Evolutionary conservation across 441 rosid species (phyloP).

Genomic region (Melastoma candidum): DNA sequence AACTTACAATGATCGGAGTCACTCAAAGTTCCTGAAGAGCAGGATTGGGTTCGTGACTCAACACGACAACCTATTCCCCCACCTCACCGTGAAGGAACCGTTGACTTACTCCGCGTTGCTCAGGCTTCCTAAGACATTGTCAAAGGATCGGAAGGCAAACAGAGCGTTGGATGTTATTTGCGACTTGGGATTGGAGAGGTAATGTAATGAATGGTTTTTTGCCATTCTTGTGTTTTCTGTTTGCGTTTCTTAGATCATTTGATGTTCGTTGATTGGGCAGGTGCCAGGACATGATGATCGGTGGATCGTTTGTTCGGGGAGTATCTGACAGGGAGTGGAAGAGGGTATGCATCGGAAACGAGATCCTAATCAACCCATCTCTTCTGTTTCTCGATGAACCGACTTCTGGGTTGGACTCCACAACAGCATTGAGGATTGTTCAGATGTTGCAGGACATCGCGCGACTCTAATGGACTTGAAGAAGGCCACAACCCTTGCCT

Average conservation of each 20-base stretch:
- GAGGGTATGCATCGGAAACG: slow-evolving; percentile 88
- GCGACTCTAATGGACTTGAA: slow-evolving; percentile 89
- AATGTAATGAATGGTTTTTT: slow-evolving; percentile 4
- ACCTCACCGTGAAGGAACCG: slow-evolving; percentile 93
- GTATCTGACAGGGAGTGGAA: slow-evolving; percentile 97
- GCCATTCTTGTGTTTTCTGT: background rate
- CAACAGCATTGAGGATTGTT: slow-evolving; percentile 79
- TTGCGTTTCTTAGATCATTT: background rate
- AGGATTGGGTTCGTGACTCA: slow-evolving; percentile 99
- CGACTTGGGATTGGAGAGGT: slow-evolving; percentile 93
- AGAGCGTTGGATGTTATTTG: slow-evolving; percentile 66
- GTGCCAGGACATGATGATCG: slow-evolving; percentile 93
- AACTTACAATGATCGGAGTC: slow-evolving; percentile 72
- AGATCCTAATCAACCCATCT: slow-evolving; percentile 91
- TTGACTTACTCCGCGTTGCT: slow-evolving; percentile 73
- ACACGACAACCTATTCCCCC: slow-evolving; percentile 92
- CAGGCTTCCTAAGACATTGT: slow-evolving; percentile 57
- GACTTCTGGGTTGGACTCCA: slow-evolving; percentile 95
- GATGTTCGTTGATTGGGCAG: slow-evolving; percentile 20
- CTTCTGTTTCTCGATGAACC: slow-evolving; percentile 93
- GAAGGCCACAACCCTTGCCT: slow-evolving; percentile 90
- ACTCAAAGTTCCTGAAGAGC: slow-evolving; percentile 79
- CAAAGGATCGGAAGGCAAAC: slow-evolving; percentile 61
- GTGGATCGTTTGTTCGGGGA: slow-evolving; percentile 89
- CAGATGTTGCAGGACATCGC: slow-evolving; percentile 79